phyloP scores from a whole-genome alignment of 441 rosid genomes.

The Francoa sonchifolia region DNA sequence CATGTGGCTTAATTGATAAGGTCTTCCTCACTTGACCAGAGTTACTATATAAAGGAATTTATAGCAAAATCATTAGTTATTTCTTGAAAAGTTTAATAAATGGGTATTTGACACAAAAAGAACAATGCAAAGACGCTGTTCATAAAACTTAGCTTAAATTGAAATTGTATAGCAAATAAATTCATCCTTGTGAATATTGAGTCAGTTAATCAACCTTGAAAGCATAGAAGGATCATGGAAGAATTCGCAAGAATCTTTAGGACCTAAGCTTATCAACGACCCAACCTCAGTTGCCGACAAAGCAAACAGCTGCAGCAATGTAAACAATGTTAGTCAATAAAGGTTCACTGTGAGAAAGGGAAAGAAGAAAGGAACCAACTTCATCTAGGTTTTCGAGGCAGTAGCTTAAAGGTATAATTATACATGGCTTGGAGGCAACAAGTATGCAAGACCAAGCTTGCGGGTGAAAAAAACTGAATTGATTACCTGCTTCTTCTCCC shows the following conservation, averaged over 20 bases:
- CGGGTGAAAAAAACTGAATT: background rate
- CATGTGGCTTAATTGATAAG: slow-evolving; percentile 52
- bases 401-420: slow-evolving; percentile 2
- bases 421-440: no score
- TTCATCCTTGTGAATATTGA: no score
- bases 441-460: no score
- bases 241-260: slow-evolving; percentile 61
- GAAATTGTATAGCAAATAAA: no score
- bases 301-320: slow-evolving; percentile 57
- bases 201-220: slow-evolving; percentile 40
- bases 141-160: no score
- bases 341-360: no score
- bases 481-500: slow-evolving; percentile 63
- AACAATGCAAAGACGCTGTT: no score
- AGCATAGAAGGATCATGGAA: slow-evolving; percentile 85
- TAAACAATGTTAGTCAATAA: slow-evolving; percentile 12
- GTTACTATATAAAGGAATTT: slow-evolving; percentile 56
- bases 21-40: slow-evolving; percentile 94
- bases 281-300: slow-evolving; percentile 83
- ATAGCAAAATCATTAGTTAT: no score
- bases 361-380: no score
- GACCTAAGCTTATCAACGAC: slow-evolving; percentile 60
- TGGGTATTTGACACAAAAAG: no score
- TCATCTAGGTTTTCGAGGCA: no score
- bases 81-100: no score